Evolutionary conservation across 768 basidiomycete species (phyloP), one percentile per base, ranked within the genome.

Genomic region (Symmetrospora coprosmae): DNA sequence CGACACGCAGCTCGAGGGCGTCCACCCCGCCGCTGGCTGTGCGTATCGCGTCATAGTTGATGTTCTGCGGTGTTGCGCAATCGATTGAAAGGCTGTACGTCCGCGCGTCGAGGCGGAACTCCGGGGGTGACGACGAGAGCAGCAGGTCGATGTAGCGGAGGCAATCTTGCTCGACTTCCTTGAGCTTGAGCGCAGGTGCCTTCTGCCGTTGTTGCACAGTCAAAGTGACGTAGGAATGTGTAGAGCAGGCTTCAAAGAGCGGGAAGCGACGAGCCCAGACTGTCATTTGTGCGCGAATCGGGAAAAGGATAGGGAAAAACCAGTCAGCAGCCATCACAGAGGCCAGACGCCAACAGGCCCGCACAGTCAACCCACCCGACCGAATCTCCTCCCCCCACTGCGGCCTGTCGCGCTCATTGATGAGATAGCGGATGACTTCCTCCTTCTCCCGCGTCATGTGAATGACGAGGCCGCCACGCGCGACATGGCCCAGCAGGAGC

Each of bases 1-100:
- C 92, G 17, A 89, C 89, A 11, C 92, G 82, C 27, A 97, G 70
- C 71, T 99, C 92, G 50, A 96, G 74, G 0, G 89, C 89, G 68
- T 96, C 90, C 2, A 82, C 86, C 2, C 92, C 92, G 7, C 79
- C 76, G 4, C 64, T 56, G 7, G 63, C 66, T 2, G 46, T 50
- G 16, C 0, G 79, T 79, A 64, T 56, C 27, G 62, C 61, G 11
- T 56, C 64, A 3, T 30, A 60, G n/a, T 35, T 28, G 8, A 66
- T 43, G 50, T 46, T 50, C 17, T 62, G 45, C 16, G 62, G 27
- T 40, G 61, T 56, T 27, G 56, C 64, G 21, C 56, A 61, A 40
- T 65, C 61, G 51, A 66, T 51, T 30, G 64, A 59, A 31, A 68
- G 63, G 21, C 61, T 62, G 39, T 50, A 60, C 35, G 64, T 68